Base-by-base conservation (phyloP, 1,139 yeast genomes). In the Kodamaea sp. region DNA sequence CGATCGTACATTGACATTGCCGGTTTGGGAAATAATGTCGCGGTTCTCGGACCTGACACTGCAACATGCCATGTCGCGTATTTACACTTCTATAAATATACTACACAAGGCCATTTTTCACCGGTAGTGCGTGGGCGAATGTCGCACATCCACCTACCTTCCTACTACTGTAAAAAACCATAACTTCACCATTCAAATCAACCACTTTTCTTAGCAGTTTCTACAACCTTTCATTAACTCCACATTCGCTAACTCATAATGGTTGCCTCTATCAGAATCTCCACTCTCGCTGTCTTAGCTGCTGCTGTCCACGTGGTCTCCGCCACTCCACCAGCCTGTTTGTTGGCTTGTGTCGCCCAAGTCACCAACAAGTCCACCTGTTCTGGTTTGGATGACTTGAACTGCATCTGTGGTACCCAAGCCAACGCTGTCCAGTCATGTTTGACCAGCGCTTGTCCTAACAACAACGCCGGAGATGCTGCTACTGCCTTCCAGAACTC, bases 251-350 rank as follows among this genome's bases (percentile, higher is more conserved):
- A 39, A 33, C 32, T 37, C 34, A 18, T 12, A 24, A 44, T 46
- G 49, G 42, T 42, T 35, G 40, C 51, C 30, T 24, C 46, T 36
- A 45, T 58, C 35, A 64, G 59, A 44, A 40, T 73, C 46, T 61
- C 81, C 34, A 61, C 78, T 32, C 63, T 76, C 46, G 61, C 76
- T 42, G 70, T 79, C 34, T 57, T 78, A 38, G 76, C 79, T 36
- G 63, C 77, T 37, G 57, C 77, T 39, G 62, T 77, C 35, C 66
- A 68, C 31, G 53, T 67, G 32, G 77, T 70, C 28, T 61, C 75
- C 32, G 94, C 94, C 39, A 70, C 92, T 38, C 92, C 96, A 35
- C 94, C 94, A 44, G 95, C 96, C 26, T 88, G 96, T 70, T 69
- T 88, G 48, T 72, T 88, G 59, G 95, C 95, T 30, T 88, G 96